These are phyloP conservation scores for Aegilops tauschii DNA, from an alignment of 176 grass and related monocot species.

Conservation along the genomic window DNA sequence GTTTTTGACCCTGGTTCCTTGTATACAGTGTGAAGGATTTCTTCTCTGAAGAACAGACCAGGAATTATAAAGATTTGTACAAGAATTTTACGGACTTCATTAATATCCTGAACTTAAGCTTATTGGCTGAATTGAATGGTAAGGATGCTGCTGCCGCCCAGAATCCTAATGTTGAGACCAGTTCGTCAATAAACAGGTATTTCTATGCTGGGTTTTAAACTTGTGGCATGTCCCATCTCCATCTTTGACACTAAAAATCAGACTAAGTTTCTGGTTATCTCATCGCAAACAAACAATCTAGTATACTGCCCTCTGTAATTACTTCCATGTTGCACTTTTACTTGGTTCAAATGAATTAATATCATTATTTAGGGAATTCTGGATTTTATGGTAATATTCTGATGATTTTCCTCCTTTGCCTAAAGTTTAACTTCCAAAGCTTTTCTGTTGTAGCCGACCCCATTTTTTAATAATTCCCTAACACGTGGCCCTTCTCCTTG, in stretches of 20 bases:
- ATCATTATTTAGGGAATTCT: not conserved
- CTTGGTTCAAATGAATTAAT: not conserved
- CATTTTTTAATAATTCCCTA: not conserved
- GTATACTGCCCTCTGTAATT: not conserved
- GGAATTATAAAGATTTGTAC: constrained; percentile 78
- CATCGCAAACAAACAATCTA: not conserved
- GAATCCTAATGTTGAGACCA: constrained; percentile 31
- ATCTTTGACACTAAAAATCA: not conserved
- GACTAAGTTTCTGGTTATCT: not conserved
- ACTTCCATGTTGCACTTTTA: not conserved
- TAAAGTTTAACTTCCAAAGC: not conserved
- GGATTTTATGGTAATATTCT: not conserved
- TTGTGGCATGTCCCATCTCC: not conserved
- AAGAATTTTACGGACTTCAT: constrained; percentile 77
- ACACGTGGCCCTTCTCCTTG: constrained; percentile 1
- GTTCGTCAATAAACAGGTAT: constrained; percentile 57
- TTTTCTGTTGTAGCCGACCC: not conserved
- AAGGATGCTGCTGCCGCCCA: constrained; percentile 17
- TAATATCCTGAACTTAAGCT: constrained; percentile 46
- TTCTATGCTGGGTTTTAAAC: not conserved
- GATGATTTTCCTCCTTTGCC: not conserved
- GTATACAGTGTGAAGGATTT: constrained; percentile 73
- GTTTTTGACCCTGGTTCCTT: constrained; percentile 9
- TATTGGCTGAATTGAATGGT: constrained; percentile 59
- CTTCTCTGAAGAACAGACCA: constrained; percentile 43